Conservation (phyloP, 768 basidiomycete genomes). For the Agrocybe pediades region DNA sequence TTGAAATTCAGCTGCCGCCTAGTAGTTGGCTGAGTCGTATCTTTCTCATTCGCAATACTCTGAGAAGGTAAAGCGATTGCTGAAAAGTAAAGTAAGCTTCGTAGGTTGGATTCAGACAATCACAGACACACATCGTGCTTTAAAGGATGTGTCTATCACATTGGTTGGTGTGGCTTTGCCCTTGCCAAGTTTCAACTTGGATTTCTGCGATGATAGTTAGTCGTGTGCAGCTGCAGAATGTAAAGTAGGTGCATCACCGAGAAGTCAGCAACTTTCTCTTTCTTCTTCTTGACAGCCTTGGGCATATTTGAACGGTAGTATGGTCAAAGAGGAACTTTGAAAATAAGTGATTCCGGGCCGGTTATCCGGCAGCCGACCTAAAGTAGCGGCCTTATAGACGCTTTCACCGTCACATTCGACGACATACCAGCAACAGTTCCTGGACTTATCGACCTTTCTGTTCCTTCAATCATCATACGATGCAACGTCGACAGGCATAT, state of each 20-base stretch:
- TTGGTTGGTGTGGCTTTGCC: conserved; percentile 83
- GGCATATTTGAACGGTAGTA: conserved; percentile 53
- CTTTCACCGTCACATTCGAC: too few relatives aligned
- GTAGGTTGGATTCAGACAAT: not conserved
- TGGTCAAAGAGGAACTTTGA: not conserved
- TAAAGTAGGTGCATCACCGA: conserved; percentile 45
- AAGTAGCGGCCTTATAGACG: too few relatives aligned
- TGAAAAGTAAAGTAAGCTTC: conserved; percentile 33
- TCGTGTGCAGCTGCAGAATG: not conserved
- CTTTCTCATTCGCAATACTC: conserved; percentile 64
- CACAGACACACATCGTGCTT: conserved; percentile 75
- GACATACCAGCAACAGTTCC: too few relatives aligned
- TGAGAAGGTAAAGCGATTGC: conserved; percentile 91
- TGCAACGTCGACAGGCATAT: too few relatives aligned
- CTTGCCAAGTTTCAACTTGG: conserved; percentile 95
- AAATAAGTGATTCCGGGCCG: conserved; percentile 7
- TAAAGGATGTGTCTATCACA: conserved; percentile 95
- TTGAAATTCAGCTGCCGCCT: conserved; percentile 72
- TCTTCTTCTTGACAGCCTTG: conserved; percentile 84
- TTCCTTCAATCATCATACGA: too few relatives aligned
- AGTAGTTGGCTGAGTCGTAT: conserved; percentile 65
- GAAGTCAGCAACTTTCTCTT: conserved; percentile 88
- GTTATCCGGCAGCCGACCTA: not conserved
- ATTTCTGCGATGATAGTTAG: conserved; percentile 68
- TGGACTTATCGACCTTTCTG: conserved; percentile 39